Evolutionary conservation across 805 yeast genomes (phyloP).

Genomic region (Starmera dryadoides): DNA sequence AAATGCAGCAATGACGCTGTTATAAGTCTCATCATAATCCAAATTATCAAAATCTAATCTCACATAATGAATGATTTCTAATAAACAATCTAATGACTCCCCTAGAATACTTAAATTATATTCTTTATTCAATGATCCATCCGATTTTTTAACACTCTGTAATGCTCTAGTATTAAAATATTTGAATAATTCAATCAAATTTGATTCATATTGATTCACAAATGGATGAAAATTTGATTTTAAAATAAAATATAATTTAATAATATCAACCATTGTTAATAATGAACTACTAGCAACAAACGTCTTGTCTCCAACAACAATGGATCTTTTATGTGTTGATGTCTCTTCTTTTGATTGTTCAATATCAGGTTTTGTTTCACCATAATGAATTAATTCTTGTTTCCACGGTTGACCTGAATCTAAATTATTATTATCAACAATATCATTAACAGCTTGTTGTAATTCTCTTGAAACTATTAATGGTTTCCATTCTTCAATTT

Average conservation of each 20-base stretch:
- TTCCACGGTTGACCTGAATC: slow-evolving; percentile 45
- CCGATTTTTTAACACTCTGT: slow-evolving; percentile 17
- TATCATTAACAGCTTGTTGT: slow-evolving; percentile 43
- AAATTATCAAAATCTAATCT: slow-evolving; percentile 8
- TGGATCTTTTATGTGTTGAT: slow-evolving; percentile 29
- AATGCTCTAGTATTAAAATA: slow-evolving; percentile 41
- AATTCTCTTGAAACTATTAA: slow-evolving; percentile 41
- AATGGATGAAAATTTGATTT: slow-evolving; percentile 47
- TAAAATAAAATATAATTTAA: slow-evolving; percentile 50
- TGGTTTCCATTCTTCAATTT: slow-evolving; percentile 77
- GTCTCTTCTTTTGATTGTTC: slow-evolving; percentile 5
- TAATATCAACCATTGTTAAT: slow-evolving; percentile 27
- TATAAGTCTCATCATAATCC: slow-evolving; percentile 9
- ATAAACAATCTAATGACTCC: slow-evolving; percentile 33
- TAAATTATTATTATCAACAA: slow-evolving; percentile 37
- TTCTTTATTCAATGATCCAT: slow-evolving; percentile 13
- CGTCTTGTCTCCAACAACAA: slow-evolving; percentile 45
- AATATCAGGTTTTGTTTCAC: slow-evolving; percentile 2
- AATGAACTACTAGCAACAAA: slow-evolving; percentile 52
- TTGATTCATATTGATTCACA: slow-evolving; percentile 30
- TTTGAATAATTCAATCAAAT: slow-evolving; percentile 37
- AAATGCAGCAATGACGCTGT: slow-evolving; percentile 2
- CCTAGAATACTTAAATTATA: slow-evolving; percentile 34
- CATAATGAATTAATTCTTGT: slow-evolving; percentile 23
- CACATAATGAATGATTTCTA: slow-evolving; percentile 23